Percentiles rank a stretch among this genome's conserved stretches.
phyloP scores from a whole-genome alignment of 805 yeast genomes.

The Candida endomychidarum region DNA sequence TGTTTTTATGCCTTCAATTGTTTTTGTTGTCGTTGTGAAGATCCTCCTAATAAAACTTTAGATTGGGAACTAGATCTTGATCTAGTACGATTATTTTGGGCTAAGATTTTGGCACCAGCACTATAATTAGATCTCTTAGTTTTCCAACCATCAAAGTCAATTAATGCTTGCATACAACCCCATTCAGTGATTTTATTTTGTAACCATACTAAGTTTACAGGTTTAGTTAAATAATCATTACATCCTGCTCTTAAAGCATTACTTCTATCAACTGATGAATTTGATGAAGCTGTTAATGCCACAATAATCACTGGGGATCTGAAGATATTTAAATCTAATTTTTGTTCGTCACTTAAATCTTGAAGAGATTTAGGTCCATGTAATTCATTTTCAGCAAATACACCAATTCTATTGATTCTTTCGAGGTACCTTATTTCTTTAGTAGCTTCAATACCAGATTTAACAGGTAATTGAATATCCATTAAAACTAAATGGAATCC shows the following conservation, averaged over 20 bases:
- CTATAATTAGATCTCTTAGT: conserved; percentile 17
- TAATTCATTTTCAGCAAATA: conserved; percentile 46
- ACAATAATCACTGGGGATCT: conserved; percentile 96
- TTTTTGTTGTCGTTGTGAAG: conserved; percentile 10
- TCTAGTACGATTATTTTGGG: conserved; percentile 9
- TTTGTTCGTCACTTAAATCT: conserved; percentile 46
- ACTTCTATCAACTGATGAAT: conserved; percentile 75
- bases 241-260: conserved; percentile 97
- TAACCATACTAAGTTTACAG: conserved; percentile 92
- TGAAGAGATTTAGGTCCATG: conserved; percentile 20
- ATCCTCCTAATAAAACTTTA: conserved; percentile 7
- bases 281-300: conserved; percentile 90
- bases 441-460: conserved; percentile 95
- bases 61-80: conserved; percentile 14
- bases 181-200: conserved; percentile 93
- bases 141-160: conserved; percentile 93
- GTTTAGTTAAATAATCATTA: conserved; percentile 93
- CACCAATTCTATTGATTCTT: conserved; percentile 74
- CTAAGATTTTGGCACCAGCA: conserved; percentile 8
- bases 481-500: conserved; percentile 92
- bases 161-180: conserved; percentile 99
- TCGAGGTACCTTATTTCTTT: conserved; percentile 87
- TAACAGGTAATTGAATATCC: conserved; percentile 96
- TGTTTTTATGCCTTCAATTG: conserved; percentile 5
- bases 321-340: conserved; percentile 60